These are phyloP conservation scores for Tetrapisispora taiwanensis DNA, from an alignment of 805 yeast species.

Conservation along the genomic window DNA sequence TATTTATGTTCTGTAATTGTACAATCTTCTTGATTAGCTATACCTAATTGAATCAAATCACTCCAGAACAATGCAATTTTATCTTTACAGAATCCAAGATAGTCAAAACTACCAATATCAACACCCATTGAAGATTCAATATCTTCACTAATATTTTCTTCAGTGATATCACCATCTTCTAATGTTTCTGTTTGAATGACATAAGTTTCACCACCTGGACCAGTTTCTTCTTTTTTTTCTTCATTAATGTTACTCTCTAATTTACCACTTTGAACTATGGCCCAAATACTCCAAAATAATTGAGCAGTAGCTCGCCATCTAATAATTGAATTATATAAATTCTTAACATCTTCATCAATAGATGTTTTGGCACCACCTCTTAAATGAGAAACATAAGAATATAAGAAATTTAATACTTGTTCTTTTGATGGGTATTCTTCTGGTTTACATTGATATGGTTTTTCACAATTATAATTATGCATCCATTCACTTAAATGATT, in stretches of 20 bases:
- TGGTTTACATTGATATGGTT: constrained; percentile 38
- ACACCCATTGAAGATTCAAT: constrained; percentile 24
- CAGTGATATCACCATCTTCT: constrained; percentile 18
- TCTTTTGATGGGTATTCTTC: constrained; percentile 55
- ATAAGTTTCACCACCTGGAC: constrained; percentile 48
- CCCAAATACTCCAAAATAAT: constrained; percentile 86
- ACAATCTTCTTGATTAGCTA: constrained; percentile 30
- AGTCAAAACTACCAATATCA: constrained; percentile 63
- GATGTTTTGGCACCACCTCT: constrained; percentile 22
- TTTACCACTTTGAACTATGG: constrained; percentile 64
- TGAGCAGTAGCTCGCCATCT: constrained; percentile 77
- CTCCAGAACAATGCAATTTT: constrained; percentile 67
- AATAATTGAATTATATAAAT: constrained; percentile 52
- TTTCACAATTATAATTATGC: constrained; percentile 65
- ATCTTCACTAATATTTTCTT: constrained; percentile 20
- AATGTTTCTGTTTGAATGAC: constrained; percentile 22
- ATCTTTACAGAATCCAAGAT: constrained; percentile 62
- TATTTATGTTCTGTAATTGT: neutral
- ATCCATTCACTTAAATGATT: constrained; percentile 97
- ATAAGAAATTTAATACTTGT: constrained; percentile 60
- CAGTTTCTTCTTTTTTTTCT: constrained; percentile 27
- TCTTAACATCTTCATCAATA: constrained; percentile 38
- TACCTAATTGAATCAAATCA: constrained; percentile 55
- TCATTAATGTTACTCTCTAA: constrained; percentile 6
- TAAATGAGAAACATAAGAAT: constrained; percentile 65